Base-by-base conservation (phyloP, 306 rosid species). In the Macrotyloma uniflorum region DNA sequence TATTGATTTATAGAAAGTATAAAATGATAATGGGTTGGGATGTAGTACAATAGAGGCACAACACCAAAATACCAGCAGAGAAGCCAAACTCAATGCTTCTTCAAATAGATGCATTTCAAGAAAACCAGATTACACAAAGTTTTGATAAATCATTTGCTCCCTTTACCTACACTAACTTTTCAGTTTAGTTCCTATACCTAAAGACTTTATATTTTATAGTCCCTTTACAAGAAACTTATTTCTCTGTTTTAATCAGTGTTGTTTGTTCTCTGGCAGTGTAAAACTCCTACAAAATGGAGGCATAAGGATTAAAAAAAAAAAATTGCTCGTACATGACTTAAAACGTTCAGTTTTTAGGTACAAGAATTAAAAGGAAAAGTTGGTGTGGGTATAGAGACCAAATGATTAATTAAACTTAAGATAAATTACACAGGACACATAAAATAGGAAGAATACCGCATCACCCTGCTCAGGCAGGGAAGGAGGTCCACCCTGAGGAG, bases 401-500 rank as follows among this genome's bases (percentile, higher is more conserved):
- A 2, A 11, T 42, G 47, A 42, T 2, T 13, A 42, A 42, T 12
- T 42, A 11, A 42, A 42, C 47, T 16, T 42, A 10, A 42, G 1
- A 22, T 36, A 59, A 54, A 28, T 61, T 40, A 62, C 62, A 28
- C n/a, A n/a, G n/a, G 72, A 63, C 40, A 46, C 23, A 73, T 6
- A 20, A 78, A 84, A 76, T 30, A 61, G 40, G 74, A 57, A 67
- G 49, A 82, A 64, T 93, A 95, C 99, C 89, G 87, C 90, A 66
- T 95, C 99, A 79, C 86, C 80, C 57, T 89, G 89, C 84, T 91
- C 94, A 35, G 98, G 97, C 74, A 95, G 90, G 62, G 87, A 58
- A 70, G 98, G 99, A 88, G 97, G 97, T 47, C 99, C 97, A 11
- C 99, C 99, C 72, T 79, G 85, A 12, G 90, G 87, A 24, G 98